Percentiles rank a stretch among this genome's conserved stretches.
Evolutionary conservation across 2,329 filamentous ascomycete genomes (phyloP).

Genomic region (Pezicula neosporulosa): DNA sequence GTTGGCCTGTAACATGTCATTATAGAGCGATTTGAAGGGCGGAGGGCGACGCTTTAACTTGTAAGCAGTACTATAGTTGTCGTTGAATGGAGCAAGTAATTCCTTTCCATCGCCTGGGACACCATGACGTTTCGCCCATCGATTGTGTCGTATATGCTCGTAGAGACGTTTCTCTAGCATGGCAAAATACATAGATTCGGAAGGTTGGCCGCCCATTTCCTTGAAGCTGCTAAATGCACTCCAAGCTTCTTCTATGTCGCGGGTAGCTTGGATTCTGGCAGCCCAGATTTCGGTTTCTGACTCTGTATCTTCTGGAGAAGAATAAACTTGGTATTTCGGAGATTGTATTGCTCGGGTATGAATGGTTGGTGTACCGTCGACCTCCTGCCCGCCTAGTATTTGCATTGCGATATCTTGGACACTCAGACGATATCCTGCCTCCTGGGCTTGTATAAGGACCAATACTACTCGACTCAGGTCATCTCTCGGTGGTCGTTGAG

Average conservation of each 20-base stretch:
- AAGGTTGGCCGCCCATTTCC: conserved; percentile 32
- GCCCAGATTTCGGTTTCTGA: conserved; percentile 40
- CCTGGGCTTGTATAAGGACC: conserved; percentile 50
- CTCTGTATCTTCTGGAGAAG: neutral
- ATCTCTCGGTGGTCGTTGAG: conserved; percentile 45
- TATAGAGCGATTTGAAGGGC: conserved; percentile 53
- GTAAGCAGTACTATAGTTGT: conserved; percentile 62
- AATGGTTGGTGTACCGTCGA: conserved; percentile 52
- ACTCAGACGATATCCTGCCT: conserved; percentile 49
- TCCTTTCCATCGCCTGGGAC: conserved; percentile 60
- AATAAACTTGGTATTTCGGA: neutral
- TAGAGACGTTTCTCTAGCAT: conserved; percentile 57
- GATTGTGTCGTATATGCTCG: conserved; percentile 21
- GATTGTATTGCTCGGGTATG: conserved; percentile 42
- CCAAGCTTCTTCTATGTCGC: conserved; percentile 62
- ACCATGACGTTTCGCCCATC: conserved; percentile 17
- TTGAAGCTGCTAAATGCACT: conserved; percentile 32
- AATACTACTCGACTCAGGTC: conserved; percentile 50
- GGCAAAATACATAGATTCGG: conserved; percentile 47
- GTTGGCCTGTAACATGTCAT: conserved; percentile 49
- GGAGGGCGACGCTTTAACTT: conserved; percentile 61
- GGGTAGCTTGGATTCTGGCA: conserved; percentile 52
- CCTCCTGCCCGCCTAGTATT: conserved; percentile 48
- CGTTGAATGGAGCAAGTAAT: conserved; percentile 48
- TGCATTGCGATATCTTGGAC: conserved; percentile 46